Percentiles rank a stretch among this genome's conserved stretches.
Evolutionary conservation across 192 early-diverging fungal species (phyloP).

Genomic region (Rhizophagus clarus): DNA sequence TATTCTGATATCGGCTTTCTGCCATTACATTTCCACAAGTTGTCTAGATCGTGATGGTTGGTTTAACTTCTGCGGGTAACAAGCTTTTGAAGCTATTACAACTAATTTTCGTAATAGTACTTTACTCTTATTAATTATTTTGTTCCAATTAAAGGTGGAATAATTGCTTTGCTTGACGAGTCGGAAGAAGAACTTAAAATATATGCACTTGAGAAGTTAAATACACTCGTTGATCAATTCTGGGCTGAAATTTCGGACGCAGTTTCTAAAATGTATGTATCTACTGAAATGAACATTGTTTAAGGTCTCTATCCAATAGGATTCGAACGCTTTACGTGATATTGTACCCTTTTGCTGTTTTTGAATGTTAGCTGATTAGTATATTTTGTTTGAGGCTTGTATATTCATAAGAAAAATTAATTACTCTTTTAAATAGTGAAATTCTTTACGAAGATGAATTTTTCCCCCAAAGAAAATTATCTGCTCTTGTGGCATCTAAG

Average conservation of each 20-base stretch:
- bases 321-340: neutral
- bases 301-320: neutral
- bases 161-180: slow-evolving; percentile 94
- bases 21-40: too few species aligned
- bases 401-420: neutral
- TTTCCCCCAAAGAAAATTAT: slow-evolving; percentile 85
- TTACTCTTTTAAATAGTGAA: slow-evolving; percentile 62
- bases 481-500: slow-evolving; percentile 96
- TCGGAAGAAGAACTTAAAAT: slow-evolving; percentile 86
- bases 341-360: neutral
- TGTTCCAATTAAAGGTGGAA: slow-evolving; percentile 63
- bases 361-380: too few species aligned
- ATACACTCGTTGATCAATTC: slow-evolving; percentile 88
- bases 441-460: slow-evolving; percentile 89
- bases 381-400: neutral
- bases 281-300: neutral
- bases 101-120: neutral
- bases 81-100: neutral
- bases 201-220: slow-evolving; percentile 91
- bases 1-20: too few species aligned
- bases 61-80: slow-evolving; percentile 47
- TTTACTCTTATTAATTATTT: neutral
- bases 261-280: slow-evolving; percentile 80
- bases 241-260: slow-evolving; percentile 99
- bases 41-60: slow-evolving; percentile 34